Conservation (phyloP, 2,329 filamentous ascomycete species). For the Aureobasidium melanogenum region DNA sequence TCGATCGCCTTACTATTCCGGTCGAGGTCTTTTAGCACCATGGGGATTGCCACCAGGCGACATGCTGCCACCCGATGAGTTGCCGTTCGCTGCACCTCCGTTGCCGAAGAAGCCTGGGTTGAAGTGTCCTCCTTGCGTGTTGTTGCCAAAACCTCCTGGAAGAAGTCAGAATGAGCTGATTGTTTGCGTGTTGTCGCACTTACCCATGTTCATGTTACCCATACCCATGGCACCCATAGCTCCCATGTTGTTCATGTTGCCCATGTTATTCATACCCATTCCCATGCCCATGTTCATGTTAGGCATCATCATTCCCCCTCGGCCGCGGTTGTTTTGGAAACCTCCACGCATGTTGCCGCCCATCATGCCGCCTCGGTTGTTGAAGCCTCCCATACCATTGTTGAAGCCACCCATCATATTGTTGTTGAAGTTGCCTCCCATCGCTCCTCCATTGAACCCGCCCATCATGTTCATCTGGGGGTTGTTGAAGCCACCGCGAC, state of each 20-base stretch:
- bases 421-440: slow-evolving; percentile 32
- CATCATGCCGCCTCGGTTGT: slow-evolving; percentile 47
- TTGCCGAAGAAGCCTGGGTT: slow-evolving; percentile 59
- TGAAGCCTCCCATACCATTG: slow-evolving; percentile 43
- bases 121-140: slow-evolving; percentile 58
- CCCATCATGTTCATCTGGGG: slow-evolving; percentile 15
- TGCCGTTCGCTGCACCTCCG: slow-evolving; percentile 22
- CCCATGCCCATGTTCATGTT: slow-evolving; percentile 20
- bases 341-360: slow-evolving; percentile 37
- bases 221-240: slow-evolving; percentile 34
- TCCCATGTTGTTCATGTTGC: slow-evolving; percentile 28
- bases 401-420: slow-evolving; percentile 32
- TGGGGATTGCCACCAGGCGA: slow-evolving; percentile 12
- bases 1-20: slow-evolving; percentile 9
- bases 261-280: slow-evolving; percentile 18
- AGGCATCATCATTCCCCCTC: slow-evolving; percentile 13
- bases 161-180: neutral
- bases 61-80: neutral
- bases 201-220: slow-evolving; percentile 36
- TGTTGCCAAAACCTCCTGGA: slow-evolving; percentile 54
- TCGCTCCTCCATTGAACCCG: slow-evolving; percentile 19
- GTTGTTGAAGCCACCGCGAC: slow-evolving; percentile 15
- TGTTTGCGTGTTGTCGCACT: slow-evolving; percentile 16
- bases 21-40: slow-evolving; percentile 15
- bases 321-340: slow-evolving; percentile 10